Evolutionary conservation across 1,284 basidiomycete genomes (phyloP).

Genomic region (Microbotryum saponariae): DNA sequence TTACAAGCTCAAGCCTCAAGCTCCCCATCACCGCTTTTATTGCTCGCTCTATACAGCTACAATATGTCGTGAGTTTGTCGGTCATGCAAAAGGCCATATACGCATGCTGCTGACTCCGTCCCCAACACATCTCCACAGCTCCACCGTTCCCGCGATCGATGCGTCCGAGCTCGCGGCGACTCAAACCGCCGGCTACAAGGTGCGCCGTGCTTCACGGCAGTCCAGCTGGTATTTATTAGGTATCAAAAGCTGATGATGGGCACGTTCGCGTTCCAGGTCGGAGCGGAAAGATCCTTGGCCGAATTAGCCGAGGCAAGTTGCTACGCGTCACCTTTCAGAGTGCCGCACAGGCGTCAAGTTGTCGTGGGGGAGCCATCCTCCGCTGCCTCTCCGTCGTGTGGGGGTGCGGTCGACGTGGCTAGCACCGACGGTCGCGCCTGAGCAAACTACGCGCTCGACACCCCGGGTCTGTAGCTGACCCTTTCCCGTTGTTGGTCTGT

Average conservation of each 20-base stretch:
- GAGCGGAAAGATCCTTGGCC: conserved; percentile 46
- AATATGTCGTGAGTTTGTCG: background rate
- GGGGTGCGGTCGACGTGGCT: background rate
- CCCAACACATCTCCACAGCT: too few species aligned
- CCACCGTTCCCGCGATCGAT: too few species aligned
- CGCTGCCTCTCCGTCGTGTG: too few species aligned
- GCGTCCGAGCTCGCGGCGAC: conserved; percentile 15
- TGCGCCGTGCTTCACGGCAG: background rate
- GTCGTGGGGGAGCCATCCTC: background rate
- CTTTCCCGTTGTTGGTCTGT: background rate
- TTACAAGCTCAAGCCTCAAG: too few species aligned
- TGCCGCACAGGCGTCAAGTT: background rate
- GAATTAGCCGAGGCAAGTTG: conserved; percentile 46
- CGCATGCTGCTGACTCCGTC: too few species aligned
- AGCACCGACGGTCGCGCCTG: background rate
- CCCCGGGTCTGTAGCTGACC: background rate
- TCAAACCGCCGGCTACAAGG: conserved; percentile 21
- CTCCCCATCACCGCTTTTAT: too few species aligned
- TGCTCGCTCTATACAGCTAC: too few species aligned
- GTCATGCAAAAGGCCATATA: too few species aligned
- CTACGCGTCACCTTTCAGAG: background rate
- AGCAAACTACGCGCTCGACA: background rate
- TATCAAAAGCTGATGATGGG: background rate
- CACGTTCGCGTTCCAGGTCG: conserved; percentile 34
- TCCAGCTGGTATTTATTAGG: too few species aligned